Evolutionary conservation across 177 flowering plant species (phyloP), one percentile per base, ranked within the genome.

Genomic region (Vitis hybrid): DNA sequence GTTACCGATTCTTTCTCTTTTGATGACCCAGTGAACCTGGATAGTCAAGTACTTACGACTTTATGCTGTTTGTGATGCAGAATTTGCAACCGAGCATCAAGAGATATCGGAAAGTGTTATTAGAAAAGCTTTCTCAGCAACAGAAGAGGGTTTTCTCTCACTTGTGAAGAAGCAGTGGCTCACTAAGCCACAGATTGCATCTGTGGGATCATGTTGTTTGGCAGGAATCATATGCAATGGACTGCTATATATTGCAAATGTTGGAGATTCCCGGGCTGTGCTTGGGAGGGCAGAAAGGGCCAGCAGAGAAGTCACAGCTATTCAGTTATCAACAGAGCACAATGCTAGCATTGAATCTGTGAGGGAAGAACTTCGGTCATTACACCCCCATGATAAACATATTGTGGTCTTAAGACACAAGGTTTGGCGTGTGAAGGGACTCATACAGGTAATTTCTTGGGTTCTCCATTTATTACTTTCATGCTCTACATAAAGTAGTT

Each of bases 351-450:
- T 78, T 12, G 90, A 85, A 30, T 83, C 93, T 53, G 93, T 87
- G 54, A 87, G 98, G 74, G 84, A 89, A 56, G 96, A 92, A 71
- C 78, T 93, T 20, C 73, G 75, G 64, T 65, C 77, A 4, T 64
- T 73, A 80, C 97, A 93, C 76, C 98, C 98, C n/a, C 58, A 90
- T 78, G 97, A 93, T 81, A 64, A 89, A 1, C 78, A 88, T 21
- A 92, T 93, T 74, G 96, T 90, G 53, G 85, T 90, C 56, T 57
- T 79, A 65, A 90, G 81, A 72, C 91, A 93, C 80, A 85, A 80
- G 48, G 93, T 89, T 61, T 93, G 97, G 98, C 91, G 98, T 13
- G 97, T 93, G 11, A 91, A 92, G 76, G 97, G 98, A 54, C 65
- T 92, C 58, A 92, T 93, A 69, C 98, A 92, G 96, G 98, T 93